Evolutionary conservation across 1,284 basidiomycete genomes (phyloP).

Genomic region (Phellopilus nigrolimitatus): DNA sequence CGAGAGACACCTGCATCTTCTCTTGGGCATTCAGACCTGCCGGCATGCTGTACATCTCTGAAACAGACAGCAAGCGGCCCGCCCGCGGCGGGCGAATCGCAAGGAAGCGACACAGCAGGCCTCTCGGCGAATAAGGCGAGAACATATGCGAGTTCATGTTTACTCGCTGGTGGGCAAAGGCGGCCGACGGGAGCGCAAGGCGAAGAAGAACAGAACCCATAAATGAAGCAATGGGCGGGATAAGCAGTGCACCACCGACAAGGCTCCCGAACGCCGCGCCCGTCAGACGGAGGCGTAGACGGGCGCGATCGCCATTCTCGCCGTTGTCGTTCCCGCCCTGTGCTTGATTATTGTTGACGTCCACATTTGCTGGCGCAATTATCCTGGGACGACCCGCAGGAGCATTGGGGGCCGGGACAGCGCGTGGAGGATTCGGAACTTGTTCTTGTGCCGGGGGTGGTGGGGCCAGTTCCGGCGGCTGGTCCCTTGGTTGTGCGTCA

Average conservation of each 20-base stretch:
- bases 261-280: constrained; percentile 56
- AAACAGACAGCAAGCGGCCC: constrained; percentile 24
- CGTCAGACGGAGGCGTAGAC: constrained; percentile 39
- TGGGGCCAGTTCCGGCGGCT: neutral
- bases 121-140: constrained; percentile 2
- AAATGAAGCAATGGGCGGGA: constrained; percentile 56
- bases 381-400: neutral
- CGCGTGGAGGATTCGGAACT: neutral
- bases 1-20: constrained; percentile 31
- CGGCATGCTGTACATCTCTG: constrained; percentile 22
- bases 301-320: constrained; percentile 21
- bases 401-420: neutral
- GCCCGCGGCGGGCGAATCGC: constrained; percentile 40
- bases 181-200: constrained; percentile 26
- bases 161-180: constrained; percentile 9
- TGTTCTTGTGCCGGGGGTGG: neutral
- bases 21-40: constrained; percentile 21
- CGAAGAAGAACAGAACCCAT: constrained; percentile 59
- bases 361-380: neutral
- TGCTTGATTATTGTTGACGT: constrained; percentile 15
- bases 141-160: neutral
- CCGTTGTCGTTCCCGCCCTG: constrained; percentile 13
- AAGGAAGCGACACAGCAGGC: constrained; percentile 48
- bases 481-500: neutral
- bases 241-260: constrained; percentile 59